Percentiles rank a stretch among this genome's conserved stretches.
These are phyloP conservation scores for Monosporascus sp. DNA, from an alignment of 2,329 filamentous ascomycete species.

Conservation along the genomic window DNA sequence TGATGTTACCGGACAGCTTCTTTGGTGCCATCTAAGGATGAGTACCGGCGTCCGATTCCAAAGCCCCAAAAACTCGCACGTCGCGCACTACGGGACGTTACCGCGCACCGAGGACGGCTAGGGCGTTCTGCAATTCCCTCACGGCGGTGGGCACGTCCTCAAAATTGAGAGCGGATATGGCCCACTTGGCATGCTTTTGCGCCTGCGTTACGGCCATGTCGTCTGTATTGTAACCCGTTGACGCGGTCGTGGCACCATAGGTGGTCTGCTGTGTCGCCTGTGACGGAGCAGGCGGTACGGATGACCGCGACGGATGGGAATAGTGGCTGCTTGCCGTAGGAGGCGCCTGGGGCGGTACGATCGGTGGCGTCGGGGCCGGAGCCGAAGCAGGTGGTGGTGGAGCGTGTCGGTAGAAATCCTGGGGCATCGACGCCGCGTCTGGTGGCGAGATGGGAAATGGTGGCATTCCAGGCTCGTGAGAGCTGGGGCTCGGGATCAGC, in stretches of 20 bases:
- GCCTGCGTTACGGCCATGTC: conserved; percentile 69
- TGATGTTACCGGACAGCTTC: too few relatives aligned
- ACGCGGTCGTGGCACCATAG: conserved; percentile 14
- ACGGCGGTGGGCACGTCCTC: conserved; percentile 91
- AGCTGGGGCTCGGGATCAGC: conserved; percentile 19
- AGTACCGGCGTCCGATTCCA: too few relatives aligned
- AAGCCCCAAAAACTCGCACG: not conserved
- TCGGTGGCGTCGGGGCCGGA: conserved; percentile 18
- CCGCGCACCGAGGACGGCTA: conserved; percentile 63
- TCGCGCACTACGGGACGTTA: conserved; percentile 24
- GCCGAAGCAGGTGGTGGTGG: conserved; percentile 23
- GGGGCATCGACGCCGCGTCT: conserved; percentile 23
- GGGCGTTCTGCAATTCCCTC: conserved; percentile 71
- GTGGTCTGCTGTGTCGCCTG: conserved; percentile 18
- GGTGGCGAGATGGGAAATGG: conserved; percentile 28
- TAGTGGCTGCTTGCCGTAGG: conserved; percentile 17
- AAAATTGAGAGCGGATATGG: conserved; percentile 93
- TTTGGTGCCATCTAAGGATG: too few relatives aligned
- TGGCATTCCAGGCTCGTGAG: conserved; percentile 17
- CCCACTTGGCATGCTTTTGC: conserved; percentile 95
- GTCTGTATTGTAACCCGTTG: conserved; percentile 51
- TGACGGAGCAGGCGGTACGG: conserved; percentile 9
- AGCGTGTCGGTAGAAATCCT: conserved; percentile 29
- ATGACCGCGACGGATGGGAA: conserved; percentile 14
- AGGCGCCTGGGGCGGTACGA: conserved; percentile 20